A percentile compares a stretch with the other conserved stretches of the same genome.
Conservation (phyloP, 1,284 basidiomycete genomes). For the Marasmius oreades region DNA sequence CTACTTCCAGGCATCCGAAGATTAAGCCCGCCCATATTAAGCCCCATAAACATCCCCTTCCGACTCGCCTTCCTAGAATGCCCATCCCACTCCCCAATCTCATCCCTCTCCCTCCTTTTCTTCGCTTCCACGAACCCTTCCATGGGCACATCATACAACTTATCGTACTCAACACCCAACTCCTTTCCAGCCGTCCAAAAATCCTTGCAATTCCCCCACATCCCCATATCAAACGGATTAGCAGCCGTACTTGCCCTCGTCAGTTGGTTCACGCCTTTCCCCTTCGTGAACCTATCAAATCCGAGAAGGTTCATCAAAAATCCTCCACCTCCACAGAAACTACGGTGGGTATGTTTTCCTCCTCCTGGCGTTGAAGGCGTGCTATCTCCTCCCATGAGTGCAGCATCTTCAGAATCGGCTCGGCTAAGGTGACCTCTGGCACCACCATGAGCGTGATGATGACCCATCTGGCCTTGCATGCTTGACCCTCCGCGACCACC, state of each 20-base stretch:
- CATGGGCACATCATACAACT: constrained; percentile 84
- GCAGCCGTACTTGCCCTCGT: constrained; percentile 59
- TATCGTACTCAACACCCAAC: constrained; percentile 86
- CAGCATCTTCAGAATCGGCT: constrained; percentile 35
- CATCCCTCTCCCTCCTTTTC: constrained; percentile 51
- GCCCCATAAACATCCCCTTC: constrained; percentile 46
- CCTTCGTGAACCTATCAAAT: constrained; percentile 90
- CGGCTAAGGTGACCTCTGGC: constrained; percentile 20
- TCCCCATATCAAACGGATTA: constrained; percentile 93
- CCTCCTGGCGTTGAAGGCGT: constrained; percentile 14
- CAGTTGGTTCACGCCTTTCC: constrained; percentile 83
- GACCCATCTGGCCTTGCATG: constrained; percentile 68
- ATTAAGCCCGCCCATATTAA: constrained; percentile 31
- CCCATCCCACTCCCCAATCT: constrained; percentile 36
- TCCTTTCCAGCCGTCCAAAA: constrained; percentile 90
- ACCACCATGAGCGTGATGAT: constrained; percentile 43
- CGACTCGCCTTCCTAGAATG: constrained; percentile 39
- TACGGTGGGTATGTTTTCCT: constrained; percentile 26
- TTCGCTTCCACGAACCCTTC: constrained; percentile 80
- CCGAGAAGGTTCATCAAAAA: constrained; percentile 90
- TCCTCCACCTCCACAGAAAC: constrained; percentile 30
- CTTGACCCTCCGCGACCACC: constrained; percentile 84
- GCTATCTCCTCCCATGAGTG: constrained; percentile 29
- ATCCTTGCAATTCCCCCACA: constrained; percentile 87
- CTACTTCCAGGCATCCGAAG: constrained; percentile 40